Evolutionary conservation across 1,139 yeast species (phyloP).

Genomic region (Geotrichum cucujoidarum): DNA sequence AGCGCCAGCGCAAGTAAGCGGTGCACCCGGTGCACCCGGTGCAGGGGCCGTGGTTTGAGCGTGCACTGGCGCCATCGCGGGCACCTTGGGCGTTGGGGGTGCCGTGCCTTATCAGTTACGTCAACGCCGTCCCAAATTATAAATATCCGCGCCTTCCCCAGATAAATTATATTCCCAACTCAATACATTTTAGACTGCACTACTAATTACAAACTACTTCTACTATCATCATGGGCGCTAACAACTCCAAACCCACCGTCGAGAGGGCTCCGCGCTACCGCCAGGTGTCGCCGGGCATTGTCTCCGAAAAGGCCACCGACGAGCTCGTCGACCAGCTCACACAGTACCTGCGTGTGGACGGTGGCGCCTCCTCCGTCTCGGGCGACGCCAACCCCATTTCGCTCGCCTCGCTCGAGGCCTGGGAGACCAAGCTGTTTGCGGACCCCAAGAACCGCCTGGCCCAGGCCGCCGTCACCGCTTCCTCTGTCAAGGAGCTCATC

Average conservation of each 20-base stretch:
- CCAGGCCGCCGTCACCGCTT: conserved; percentile 53
- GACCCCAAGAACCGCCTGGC: conserved; percentile 56
- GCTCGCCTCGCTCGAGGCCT: conserved; percentile 38
- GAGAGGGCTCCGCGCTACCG: background rate
- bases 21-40: background rate
- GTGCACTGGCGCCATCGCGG: background rate
- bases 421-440: conserved; percentile 49
- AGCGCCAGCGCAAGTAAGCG: conserved; percentile 29
- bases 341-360: conserved; percentile 22
- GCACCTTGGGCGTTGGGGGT: background rate
- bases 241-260: conserved; percentile 3
- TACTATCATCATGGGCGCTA: conserved; percentile 7
- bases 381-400: conserved; percentile 37
- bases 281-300: conserved; percentile 2
- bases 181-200: background rate
- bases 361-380: conserved; percentile 6
- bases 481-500: conserved; percentile 46
- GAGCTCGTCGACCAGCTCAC: conserved; percentile 24
- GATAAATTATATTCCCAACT: no score
- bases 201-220: no score
- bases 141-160: no score
- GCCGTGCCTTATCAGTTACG: background rate
- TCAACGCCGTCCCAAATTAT: no score
- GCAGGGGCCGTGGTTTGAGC: no score
- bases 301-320: conserved; percentile 11